Conservation (phyloP, 1,284 basidiomycete genomes). For the Heterobasidion parviporum region DNA sequence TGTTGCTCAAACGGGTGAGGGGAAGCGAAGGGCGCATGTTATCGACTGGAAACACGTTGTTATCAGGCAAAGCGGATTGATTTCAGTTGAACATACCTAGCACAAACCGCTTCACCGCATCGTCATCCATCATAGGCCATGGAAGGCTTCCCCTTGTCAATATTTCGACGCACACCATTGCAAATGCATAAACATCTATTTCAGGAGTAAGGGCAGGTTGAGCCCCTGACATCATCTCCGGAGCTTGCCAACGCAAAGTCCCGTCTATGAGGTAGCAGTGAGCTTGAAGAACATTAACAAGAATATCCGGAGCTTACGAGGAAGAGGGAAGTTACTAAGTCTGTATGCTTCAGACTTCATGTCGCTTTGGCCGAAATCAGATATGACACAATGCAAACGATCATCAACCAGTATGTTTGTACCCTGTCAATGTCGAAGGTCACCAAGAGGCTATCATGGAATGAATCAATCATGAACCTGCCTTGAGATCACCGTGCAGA, state of each 20-base stretch:
- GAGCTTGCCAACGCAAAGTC: constrained; percentile 65
- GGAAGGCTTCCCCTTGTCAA: constrained; percentile 54
- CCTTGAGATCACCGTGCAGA: constrained; percentile 71
- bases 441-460: neutral
- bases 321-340: constrained; percentile 41
- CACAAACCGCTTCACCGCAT: constrained; percentile 49
- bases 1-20: constrained; percentile 17
- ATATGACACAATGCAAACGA: constrained; percentile 54
- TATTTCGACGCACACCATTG: constrained; percentile 65
- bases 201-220: constrained; percentile 39
- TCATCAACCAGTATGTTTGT: constrained; percentile 71
- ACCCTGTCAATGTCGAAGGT: constrained; percentile 32
- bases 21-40: constrained; percentile 49
- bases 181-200: constrained; percentile 69
- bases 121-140: constrained; percentile 54
- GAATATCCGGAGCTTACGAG: constrained; percentile 35
- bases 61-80: neutral
- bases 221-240: constrained; percentile 55
- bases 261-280: constrained; percentile 30
- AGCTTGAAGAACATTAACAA: neutral
- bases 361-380: constrained; percentile 74
- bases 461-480: constrained; percentile 13
- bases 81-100: constrained; percentile 34
- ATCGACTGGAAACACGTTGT: constrained; percentile 30
- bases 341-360: constrained; percentile 64